Evolutionary conservation across 2,329 filamentous ascomycete species (phyloP).

Genomic region (Pyrenophora tritici-repentis): DNA sequence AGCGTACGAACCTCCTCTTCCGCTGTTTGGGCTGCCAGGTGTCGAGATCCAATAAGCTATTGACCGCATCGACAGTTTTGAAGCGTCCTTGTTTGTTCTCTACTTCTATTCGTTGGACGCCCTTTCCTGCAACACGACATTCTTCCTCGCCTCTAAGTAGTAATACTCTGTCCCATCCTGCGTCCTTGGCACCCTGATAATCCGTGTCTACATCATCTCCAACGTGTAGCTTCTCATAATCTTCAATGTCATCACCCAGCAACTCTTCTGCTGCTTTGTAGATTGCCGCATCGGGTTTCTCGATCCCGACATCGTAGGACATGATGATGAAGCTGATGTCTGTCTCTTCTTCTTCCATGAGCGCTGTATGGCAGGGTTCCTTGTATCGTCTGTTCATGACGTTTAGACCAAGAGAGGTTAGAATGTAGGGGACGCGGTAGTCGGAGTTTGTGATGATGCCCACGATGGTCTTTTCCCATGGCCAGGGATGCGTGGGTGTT

Average conservation of each 20-base stretch:
- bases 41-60: background rate
- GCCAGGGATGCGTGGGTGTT: constrained; percentile 26
- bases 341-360: constrained; percentile 28
- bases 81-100: background rate
- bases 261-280: constrained; percentile 60
- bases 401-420: constrained; percentile 59
- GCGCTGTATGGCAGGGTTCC: constrained; percentile 12
- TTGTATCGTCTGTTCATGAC: constrained; percentile 41
- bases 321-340: constrained; percentile 64
- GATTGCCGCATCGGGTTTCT: constrained; percentile 63
- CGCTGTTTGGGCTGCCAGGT: background rate
- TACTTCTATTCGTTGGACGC: background rate
- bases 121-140: background rate
- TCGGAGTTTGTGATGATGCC: constrained; percentile 69
- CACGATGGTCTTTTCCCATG: constrained; percentile 52
- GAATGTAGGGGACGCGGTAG: constrained; percentile 60
- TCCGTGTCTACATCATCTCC: constrained; percentile 61
- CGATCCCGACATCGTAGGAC: constrained; percentile 66
- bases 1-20: too few species aligned
- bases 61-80: background rate
- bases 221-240: constrained; percentile 56
- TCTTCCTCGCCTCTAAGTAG: constrained; percentile 44
- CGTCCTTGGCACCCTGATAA: constrained; percentile 53
- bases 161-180: constrained; percentile 55
- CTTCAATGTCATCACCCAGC: constrained; percentile 37